Base-by-base conservation (phyloP, 78 protist species). In the Diacronema lutheri region DNA sequence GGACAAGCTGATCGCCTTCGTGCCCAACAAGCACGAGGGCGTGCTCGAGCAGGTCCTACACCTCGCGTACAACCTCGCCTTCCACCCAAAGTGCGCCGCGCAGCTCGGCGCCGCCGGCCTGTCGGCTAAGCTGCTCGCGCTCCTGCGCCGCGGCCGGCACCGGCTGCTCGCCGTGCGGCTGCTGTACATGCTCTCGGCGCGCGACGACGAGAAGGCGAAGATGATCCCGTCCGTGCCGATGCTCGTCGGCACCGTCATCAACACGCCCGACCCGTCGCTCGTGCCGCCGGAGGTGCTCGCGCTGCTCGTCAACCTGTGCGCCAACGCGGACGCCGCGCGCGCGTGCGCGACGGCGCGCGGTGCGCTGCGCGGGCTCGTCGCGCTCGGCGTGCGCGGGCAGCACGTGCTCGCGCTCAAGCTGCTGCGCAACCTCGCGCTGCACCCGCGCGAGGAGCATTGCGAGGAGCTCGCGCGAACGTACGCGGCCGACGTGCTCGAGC, bases 21-120 rank as follows among this genome's bases (percentile, higher is more conserved):
- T 68, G 38, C 35, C 68, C 4, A 9, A 3, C 62, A 0, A 46
- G 40, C 7, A 33, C 37, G 87, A 66, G 55, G 40, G 25, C 26
- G 31, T 69, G 33, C 80, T 56, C 29, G 66, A 10, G 31, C 66
- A 60, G 69, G 29, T 40, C 33, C 80, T 83, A 81, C 72, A 81
- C 40, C 44, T 83, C 57, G 46, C 69, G 25, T 50, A 25, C 78
- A 83, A 83, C 61, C 55, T 69, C 50, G 55, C 81, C n/a, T 83
- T 83, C 50, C 79, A 83, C 87, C 56, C 40, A 3, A n/a, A 46
- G 23, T 20, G 38, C 29, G 64, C 35, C 46, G 23, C 12, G 35
- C 31, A 56, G 55, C 0, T 62, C 81, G 60, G 73, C n/a, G 35
- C 7, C 35, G 65, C 40, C 13, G 83, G 56, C 10, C 50, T 44